Base-by-base conservation (phyloP, 2,329 filamentous ascomycete genomes). In the Penicillium verrucosum region DNA sequence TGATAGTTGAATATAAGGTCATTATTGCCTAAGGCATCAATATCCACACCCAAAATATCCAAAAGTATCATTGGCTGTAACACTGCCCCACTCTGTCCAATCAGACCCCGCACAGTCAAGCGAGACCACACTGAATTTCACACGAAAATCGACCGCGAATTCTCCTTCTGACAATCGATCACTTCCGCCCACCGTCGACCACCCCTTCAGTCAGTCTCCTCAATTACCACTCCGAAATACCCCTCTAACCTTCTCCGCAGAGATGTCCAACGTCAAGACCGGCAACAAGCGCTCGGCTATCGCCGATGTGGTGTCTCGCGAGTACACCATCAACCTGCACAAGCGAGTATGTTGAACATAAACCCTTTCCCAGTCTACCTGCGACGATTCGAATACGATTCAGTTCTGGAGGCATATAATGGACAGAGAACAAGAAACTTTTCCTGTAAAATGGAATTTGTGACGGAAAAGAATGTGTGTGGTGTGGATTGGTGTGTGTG, bases 291-390 rank as follows among this genome's bases (percentile, higher is more conserved):
- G 92, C 78, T 96, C 91, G 81, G 95, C 95, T 84, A 96, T 99
- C 81, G 88, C 91, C 81, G 93, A 99, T 82, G 95, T 99, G 78
- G 93, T 99, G 80, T 89, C 94, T 75, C 91, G 94, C 86, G 95
- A 99, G 86, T 99, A 99, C 88, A 99, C 94, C 81, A 97, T 99
- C 84, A 93, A 99, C 87, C 84, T 99, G 74, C 94, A 99, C 90
- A 97, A 96, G 90, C 89, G 93, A 82, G 90, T 95, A 92, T 79
- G 89, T 89, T 79, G 72, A 74, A 68, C 61, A 40, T 44, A 43
- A 49, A 38, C 51, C 52, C 48, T 54, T 56, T 56, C 57, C 57
- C 59, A 43, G 44, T 53, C 36, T 59, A 60, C 57, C 58, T 63
- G 59, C 62, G 64, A 67, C 59, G 54, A 57, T 60, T 60, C 54